Base-by-base conservation (phyloP, 2,329 filamentous ascomycete species). In the Corniculantispora saksenae region DNA sequence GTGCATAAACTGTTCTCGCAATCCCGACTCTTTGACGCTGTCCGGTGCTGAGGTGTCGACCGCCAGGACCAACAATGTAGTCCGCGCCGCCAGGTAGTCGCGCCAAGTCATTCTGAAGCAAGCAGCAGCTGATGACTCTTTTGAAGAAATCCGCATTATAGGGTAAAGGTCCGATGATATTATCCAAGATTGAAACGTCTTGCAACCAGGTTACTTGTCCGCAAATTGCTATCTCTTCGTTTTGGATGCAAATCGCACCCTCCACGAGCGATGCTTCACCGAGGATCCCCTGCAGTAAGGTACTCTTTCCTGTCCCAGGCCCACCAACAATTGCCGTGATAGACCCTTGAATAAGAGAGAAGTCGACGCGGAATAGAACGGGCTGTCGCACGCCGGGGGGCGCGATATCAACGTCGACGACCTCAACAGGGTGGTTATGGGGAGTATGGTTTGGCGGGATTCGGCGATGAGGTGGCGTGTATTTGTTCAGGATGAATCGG, bases 361-460 rank as follows among this genome's bases (percentile, higher is more conserved):
- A 63, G 29, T 63, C 61, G 29, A 63, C 51, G 17, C 61, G 61
- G 53, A 63, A 63, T 10, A 63, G 61, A 21, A 63, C 32, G 10
- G 61, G 61, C 21, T 63, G 51, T 9, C 53, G 51, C n/a, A 56
- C n/a, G 1, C 50, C 61, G 13, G 43, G 43, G n/a, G 61, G 51
- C 19, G 61, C 61, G 40, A 63, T 50, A 12, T 63, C 61, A 7
- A 57, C 61, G 12, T 63, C 61, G 21, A 57, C 43, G 15, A 56
- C 29, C 21, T 63, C 51, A 3, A 63, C 61, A 6, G 61, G 61
- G 8, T 63, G 61, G 2, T 56, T 40, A 17, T 45, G 50, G 10
- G 23, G 27, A 21, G 56, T 29, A 23, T 50, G 53, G 17, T 27
- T 25, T 6, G 51, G 40, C 23, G 51, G 43, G 13, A 50, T 35